Evolutionary conservation across 331 rosid species (phyloP).

Genomic region (Malus hybrid): DNA sequence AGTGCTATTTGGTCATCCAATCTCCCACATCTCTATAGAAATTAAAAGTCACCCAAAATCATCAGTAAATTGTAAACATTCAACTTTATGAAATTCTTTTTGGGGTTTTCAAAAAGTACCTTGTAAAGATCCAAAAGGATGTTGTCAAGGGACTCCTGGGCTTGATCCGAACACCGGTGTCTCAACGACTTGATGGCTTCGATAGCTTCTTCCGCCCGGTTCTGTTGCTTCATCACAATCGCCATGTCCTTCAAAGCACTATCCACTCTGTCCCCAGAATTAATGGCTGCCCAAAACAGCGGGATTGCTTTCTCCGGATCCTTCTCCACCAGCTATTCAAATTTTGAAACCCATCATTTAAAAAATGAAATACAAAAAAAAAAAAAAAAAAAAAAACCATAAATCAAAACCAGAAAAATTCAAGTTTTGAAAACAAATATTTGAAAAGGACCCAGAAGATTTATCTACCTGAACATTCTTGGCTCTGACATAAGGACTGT

Average conservation of each 20-base stretch:
- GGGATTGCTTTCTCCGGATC: slow-evolving; percentile 97
- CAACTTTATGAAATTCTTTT: not conserved
- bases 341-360: not conserved
- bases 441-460: slow-evolving; percentile 6
- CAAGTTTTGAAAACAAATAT: not conserved
- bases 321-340: slow-evolving; percentile 67
- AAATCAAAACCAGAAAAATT: not conserved
- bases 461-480: slow-evolving; percentile 74
- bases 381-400: not conserved
- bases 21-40: slow-evolving; percentile 82
- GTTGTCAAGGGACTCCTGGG: slow-evolving; percentile 94
- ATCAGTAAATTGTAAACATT: not conserved
- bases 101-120: slow-evolving; percentile 24
- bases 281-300: slow-evolving; percentile 92
- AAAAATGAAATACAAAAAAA: not conserved
- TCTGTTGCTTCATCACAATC: slow-evolving; percentile 96
- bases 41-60: not conserved
- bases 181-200: slow-evolving; percentile 88
- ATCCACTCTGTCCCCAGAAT: slow-evolving; percentile 91
- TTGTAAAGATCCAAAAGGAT: slow-evolving; percentile 90
- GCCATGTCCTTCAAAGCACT: slow-evolving; percentile 98
- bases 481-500: slow-evolving; percentile 86
- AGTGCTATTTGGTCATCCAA: slow-evolving; percentile 79
- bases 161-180: slow-evolving; percentile 82
- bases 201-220: slow-evolving; percentile 92